Conservation (phyloP, 768 basidiomycete species). For the Gyrodon lividus region DNA sequence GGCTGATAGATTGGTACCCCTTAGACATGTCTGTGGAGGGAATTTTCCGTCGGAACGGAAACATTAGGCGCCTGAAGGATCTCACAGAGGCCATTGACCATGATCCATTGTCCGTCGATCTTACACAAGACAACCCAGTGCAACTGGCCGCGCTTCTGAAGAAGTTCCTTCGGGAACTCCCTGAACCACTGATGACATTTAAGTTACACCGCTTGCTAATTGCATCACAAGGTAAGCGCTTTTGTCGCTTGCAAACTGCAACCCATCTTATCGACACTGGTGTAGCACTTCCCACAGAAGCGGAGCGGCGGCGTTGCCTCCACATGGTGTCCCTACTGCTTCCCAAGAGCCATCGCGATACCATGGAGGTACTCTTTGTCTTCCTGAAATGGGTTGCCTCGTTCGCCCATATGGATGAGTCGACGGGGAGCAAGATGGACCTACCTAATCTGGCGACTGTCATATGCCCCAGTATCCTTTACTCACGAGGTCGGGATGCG, state of each 20-base stretch:
- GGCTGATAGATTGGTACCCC: slow-evolving; percentile 4
- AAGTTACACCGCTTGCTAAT: slow-evolving; percentile 88
- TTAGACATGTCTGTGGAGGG: slow-evolving; percentile 99
- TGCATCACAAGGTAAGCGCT: slow-evolving; percentile 76
- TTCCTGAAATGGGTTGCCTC: slow-evolving; percentile 99
- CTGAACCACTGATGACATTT: slow-evolving; percentile 94
- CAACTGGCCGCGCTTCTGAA: slow-evolving; percentile 96
- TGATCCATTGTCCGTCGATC: slow-evolving; percentile 89
- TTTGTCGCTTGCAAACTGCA: not conserved
- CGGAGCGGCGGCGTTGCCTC: slow-evolving; percentile 78
- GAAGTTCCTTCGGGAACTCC: slow-evolving; percentile 94
- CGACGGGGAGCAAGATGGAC: slow-evolving; percentile 99
- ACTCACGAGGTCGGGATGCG: slow-evolving; percentile 81
- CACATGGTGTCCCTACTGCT: slow-evolving; percentile 84
- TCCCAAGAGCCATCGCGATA: slow-evolving; percentile 93
- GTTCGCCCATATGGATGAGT: slow-evolving; percentile 96
- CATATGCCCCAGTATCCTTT: slow-evolving; percentile 97
- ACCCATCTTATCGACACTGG: slow-evolving; percentile 10
- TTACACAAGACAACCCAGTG: slow-evolving; percentile 93
- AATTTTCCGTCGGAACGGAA: slow-evolving; percentile 97
- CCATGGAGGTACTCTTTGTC: slow-evolving; percentile 95
- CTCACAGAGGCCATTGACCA: slow-evolving; percentile 91
- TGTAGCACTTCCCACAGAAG: slow-evolving; percentile 67
- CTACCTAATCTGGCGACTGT: slow-evolving; percentile 93
- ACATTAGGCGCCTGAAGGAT: slow-evolving; percentile 90